Base-by-base conservation (phyloP, 345 rosid genomes). In the Raphanus sativus region DNA sequence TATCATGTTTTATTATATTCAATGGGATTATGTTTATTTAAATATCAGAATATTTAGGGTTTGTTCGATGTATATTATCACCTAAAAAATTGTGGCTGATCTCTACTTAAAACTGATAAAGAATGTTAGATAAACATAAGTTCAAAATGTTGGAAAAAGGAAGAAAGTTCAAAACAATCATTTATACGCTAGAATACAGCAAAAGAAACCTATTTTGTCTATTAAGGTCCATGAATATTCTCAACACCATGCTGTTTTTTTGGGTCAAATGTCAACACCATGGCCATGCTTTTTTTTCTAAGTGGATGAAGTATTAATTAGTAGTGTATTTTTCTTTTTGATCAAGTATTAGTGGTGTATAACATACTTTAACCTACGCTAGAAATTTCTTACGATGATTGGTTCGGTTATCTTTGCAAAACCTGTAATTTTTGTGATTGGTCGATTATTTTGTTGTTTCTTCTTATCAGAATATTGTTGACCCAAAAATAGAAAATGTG, bases 351-450 rank as follows among this genome's bases (percentile, higher is more conserved):
- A 21, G 38, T 30, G 33, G 45, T 62, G 32, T 15, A 8, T 32
- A 60, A 4, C 33, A 59, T 25, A n/a, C 24, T n/a, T 5, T 28
- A 62, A 21, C 16, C 16, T 65, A 9, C 28, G 11, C n/a, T 8
- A 32, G 21, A 40, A 40, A 65, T 24, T 40, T 24, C 33, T 38
- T 24, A 11, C 13, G 52, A 24, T 21, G 32, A 17, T 38, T 65
- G 10, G 32, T 65, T 38, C n/a, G 13, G 26, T 63, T 34, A 8
- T 65, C 1, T 17, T 1, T 65, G 30, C 56, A 50, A 38, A 5
- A 38, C 40, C 82, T 77, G 8, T 25, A 10, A 10, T 26, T 58
- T 26, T 58, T 21, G 28, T 34, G 50, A 17, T 63, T 63, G 45
- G 67, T 8, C 12, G 68, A 21, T 36, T 64, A 21, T 21, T 4